Evolutionary conservation across 805 yeast species (phyloP), one percentile per base, ranked within the genome.

Genomic region (Sungouiozyma intestinalis): DNA sequence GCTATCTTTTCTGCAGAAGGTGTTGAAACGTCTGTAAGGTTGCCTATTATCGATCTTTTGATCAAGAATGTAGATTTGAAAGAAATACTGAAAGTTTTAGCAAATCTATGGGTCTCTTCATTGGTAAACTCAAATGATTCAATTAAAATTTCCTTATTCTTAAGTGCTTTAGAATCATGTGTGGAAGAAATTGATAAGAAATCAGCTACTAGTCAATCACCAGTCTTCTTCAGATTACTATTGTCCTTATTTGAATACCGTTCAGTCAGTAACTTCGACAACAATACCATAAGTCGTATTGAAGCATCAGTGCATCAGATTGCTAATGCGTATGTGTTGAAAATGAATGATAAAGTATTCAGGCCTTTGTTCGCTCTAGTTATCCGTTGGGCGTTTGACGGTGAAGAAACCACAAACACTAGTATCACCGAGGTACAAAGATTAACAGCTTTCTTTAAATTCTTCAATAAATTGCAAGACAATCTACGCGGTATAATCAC

Each of bases 351-450:
- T 60, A 86, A 85, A 66, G 76, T 80, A 17, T 92, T 92, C 72
- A 77, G 97, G 57, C 98, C 98, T 16, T 68, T 85, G 57, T 92
- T 92, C 65, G 90, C 88, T 5, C 69, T 80, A 19, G 68, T 86
- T 52, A 87, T 83, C 11, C 77, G 87, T 59, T 92, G 98, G 98
- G 94, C 96, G 2, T 74, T 85, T 52, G 83, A 79, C 48, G 94
- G 87, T 44, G 94, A 81, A 60, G 87, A 83, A 35, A 73, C 74
- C 11, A 64, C 58, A 3, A 63, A 72, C 39, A 50, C 61, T 4
- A 55, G 56, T 20, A 72, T 74, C 33, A 63, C 73, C 15, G 78
- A 74, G 54, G 53, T 61, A 14, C 75, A 79, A 42, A 72, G 94
- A 55, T 66, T 80, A 43, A 63, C 74, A 36, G 79, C 94, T 2